phyloP scores from a whole-genome alignment of 768 basidiomycete genomes.

The Rhizopogon sp. region DNA sequence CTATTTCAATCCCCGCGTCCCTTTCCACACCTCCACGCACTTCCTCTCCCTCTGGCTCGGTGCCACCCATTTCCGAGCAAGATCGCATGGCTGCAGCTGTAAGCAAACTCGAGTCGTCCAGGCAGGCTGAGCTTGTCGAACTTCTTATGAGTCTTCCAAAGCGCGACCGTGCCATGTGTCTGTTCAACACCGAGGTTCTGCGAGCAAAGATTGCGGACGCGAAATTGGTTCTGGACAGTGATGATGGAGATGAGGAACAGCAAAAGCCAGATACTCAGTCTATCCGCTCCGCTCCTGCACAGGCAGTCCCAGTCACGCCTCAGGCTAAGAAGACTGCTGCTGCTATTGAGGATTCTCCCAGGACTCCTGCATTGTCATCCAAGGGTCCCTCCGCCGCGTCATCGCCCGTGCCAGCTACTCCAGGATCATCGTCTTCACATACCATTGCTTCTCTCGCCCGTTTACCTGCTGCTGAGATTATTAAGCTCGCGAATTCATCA shows the following conservation, averaged over 20 bases:
- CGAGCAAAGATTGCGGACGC: constrained; percentile 77
- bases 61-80: constrained; percentile 62
- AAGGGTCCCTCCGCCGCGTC: constrained; percentile 68
- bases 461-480: constrained; percentile 71
- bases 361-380: constrained; percentile 74
- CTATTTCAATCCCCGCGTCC: constrained; percentile 70
- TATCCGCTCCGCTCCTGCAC: constrained; percentile 13
- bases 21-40: constrained; percentile 81
- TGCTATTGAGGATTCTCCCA: constrained; percentile 46
- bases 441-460: constrained; percentile 69
- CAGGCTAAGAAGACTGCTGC: constrained; percentile 52
- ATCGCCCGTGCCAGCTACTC: constrained; percentile 64
- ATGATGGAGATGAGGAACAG: constrained; percentile 49
- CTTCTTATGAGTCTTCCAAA: constrained; percentile 84
- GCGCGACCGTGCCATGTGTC: constrained; percentile 84
- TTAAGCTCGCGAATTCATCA: constrained; percentile 54
- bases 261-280: constrained; percentile 22
- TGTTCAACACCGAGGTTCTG: constrained; percentile 82
- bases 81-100: constrained; percentile 73
- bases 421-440: constrained; percentile 38
- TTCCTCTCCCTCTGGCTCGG: constrained; percentile 65
- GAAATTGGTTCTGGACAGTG: constrained; percentile 72
- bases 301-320: constrained; percentile 51
- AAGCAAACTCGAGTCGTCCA: constrained; percentile 52
- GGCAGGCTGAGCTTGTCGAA: constrained; percentile 64